Conservation (phyloP, 2,329 filamentous ascomycete species). For the Cucurbitaria berberidis region DNA sequence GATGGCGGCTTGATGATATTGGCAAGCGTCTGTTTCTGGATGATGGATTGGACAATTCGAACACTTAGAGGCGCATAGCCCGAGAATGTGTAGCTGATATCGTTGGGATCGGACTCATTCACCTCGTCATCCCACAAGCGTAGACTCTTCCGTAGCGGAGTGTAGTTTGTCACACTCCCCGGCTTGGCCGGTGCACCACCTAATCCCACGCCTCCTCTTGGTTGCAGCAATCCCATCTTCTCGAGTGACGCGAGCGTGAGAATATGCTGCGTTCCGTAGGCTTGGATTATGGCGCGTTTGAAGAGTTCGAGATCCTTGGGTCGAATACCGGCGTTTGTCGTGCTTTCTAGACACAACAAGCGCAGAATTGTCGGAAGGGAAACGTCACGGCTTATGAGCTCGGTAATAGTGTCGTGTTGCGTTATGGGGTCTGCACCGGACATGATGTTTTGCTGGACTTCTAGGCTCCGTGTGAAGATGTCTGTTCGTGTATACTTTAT, state of each 20-base stretch:
- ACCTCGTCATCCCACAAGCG: conserved; percentile 95
- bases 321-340: conserved; percentile 85
- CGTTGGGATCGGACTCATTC: conserved; percentile 90
- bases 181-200: conserved; percentile 56
- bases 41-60: conserved; percentile 86
- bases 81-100: conserved; percentile 97
- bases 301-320: conserved; percentile 89
- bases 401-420: conserved; percentile 89
- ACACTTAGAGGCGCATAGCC: conserved; percentile 94
- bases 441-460: conserved; percentile 94
- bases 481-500: conserved; percentile 91
- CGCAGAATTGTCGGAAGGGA: conserved; percentile 82
- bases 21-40: conserved; percentile 84
- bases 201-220: conserved; percentile 51
- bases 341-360: conserved; percentile 88
- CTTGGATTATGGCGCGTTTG: conserved; percentile 84
- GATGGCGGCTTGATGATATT: conserved; percentile 62
- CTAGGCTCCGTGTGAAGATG: conserved; percentile 83
- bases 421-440: conserved; percentile 87
- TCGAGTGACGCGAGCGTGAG: conserved; percentile 88
- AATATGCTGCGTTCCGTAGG: conserved; percentile 93
- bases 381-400: conserved; percentile 87
- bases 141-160: conserved; percentile 82
- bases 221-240: conserved; percentile 83
- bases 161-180: conserved; percentile 76